Conservation (phyloP, 768 basidiomycete species). For the Boletellus emodensis region DNA sequence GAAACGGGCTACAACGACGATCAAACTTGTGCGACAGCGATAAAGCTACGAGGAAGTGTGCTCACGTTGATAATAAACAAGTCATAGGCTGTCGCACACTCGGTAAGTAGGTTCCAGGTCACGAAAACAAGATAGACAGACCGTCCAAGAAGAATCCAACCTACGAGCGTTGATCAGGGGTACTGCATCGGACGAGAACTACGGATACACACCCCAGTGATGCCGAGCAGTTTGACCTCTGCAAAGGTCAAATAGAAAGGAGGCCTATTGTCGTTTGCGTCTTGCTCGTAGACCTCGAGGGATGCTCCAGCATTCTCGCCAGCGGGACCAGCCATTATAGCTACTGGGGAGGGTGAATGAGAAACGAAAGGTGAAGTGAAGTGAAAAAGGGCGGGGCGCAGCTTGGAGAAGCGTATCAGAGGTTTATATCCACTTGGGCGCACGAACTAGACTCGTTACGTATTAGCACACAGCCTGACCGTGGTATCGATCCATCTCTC, state of each 20-base stretch:
- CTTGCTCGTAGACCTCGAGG: constrained; percentile 29
- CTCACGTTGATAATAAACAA: constrained; percentile 67
- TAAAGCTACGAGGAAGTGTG: neutral
- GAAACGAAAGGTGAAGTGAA: no score
- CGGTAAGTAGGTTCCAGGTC: constrained; percentile 2
- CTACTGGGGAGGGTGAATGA: neutral
- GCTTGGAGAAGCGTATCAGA: no score
- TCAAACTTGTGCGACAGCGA: neutral
- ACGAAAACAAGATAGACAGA: constrained; percentile 25
- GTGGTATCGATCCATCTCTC: neutral
- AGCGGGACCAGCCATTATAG: constrained; percentile 10
- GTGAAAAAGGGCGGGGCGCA: neutral
- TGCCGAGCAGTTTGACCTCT: constrained; percentile 58
- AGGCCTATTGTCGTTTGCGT: constrained; percentile 26
- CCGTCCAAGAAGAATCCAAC: constrained; percentile 73
- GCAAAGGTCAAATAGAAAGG: constrained; percentile 39
- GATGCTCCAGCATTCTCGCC: constrained; percentile 1
- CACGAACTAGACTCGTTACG: neutral
- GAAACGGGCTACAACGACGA: constrained; percentile 48
- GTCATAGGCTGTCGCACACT: constrained; percentile 55
- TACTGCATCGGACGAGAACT: neutral
- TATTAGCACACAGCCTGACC: neutral
- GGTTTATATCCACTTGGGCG: neutral
- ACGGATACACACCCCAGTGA: constrained; percentile 48
- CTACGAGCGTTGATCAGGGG: constrained; percentile 28